Percentiles rank a stretch among this genome's conserved stretches.
Evolutionary conservation across 2,329 filamentous ascomycete genomes (phyloP).

Genomic region (Claviceps pazoutovae): DNA sequence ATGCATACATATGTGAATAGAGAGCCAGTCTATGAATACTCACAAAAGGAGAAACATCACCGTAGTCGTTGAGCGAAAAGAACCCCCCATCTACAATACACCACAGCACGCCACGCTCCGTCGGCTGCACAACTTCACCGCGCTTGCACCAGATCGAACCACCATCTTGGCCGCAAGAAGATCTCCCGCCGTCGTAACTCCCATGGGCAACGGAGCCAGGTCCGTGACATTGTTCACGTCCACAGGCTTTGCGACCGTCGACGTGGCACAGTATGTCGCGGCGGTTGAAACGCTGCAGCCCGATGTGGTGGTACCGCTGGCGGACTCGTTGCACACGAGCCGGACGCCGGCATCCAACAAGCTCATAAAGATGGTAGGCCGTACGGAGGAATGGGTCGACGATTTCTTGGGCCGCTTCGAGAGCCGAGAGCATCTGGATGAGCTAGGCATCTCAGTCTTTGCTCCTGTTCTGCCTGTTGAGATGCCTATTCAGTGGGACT

Average conservation of each 20-base stretch:
- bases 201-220: conserved; percentile 55
- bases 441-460: conserved; percentile 33
- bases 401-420: conserved; percentile 40
- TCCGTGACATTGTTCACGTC: conserved; percentile 71
- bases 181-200: conserved; percentile 58
- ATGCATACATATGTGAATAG: too few relatives aligned
- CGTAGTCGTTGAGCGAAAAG: conserved; percentile 40
- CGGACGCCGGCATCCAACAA: conserved; percentile 53
- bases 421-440: conserved; percentile 14
- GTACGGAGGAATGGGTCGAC: conserved; percentile 70
- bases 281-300: conserved; percentile 53
- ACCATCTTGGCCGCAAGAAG: conserved; percentile 67
- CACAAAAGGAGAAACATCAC: background rate
- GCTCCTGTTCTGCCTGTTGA: conserved; percentile 62
- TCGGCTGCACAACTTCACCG: conserved; percentile 63
- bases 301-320: conserved; percentile 67
- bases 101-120: conserved; percentile 24
- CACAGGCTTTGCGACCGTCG: conserved; percentile 65
- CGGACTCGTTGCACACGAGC: conserved; percentile 47
- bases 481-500: conserved; percentile 62
- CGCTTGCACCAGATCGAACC: conserved; percentile 49
- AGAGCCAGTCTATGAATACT: background rate
- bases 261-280: conserved; percentile 52
- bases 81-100: conserved; percentile 35
- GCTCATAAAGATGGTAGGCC: conserved; percentile 68